Evolutionary conservation across 2,329 filamentous ascomycete species (phyloP), one percentile per base, ranked within the genome.

Genomic region (Colletotrichum plurivorum): DNA sequence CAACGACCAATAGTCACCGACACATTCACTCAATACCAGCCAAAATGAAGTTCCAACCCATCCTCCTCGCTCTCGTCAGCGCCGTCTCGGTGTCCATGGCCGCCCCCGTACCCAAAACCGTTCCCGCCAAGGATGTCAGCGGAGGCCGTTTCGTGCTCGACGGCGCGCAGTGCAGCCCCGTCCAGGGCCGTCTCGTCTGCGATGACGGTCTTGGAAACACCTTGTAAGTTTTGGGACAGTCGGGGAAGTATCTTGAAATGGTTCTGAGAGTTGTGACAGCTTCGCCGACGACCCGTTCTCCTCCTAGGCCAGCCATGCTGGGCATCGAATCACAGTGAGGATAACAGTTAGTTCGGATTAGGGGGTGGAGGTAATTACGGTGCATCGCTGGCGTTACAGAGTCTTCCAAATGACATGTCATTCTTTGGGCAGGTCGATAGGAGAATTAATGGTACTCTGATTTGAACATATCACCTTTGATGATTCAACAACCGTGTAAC

Each of bases 231-330:
- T 1, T 3, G 3, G 43, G 4, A 2, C 7, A 3, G 16, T 20
- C 13, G 3, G 1, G 10, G 0, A 9, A 12, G 1, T 6, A 22
- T 15, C 45, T 10, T 9, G 7, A 27, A 25, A 43, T 9, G 36
- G 9, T 10, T 5, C 39, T 49, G 15, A 59, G 22, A 15, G n/a
- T 39, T 18, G 10, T 13, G 4, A 5, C n/a, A 66, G 63, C 39
- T 61, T 66, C 10, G 63, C 63, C 54, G 63, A 66, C 20, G 63
- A 66, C 27, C 63, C 63, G 18, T 66, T 61, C 51, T 66, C 63
- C 4, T 66, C 63, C 16, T 66, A 64, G 10, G 20, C 16, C 48
- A 48, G 27, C 27, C 2, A 31, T 31, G 8, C 7, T 31, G 27
- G 6, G 6, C 8, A 7, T 8, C 7, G 8, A 31, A 31, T 1